Percentiles rank a stretch among this genome's conserved stretches.
These are phyloP conservation scores for Elaeagnus macrophylla DNA, from an alignment of 306 rosid species.

Conservation along the genomic window DNA sequence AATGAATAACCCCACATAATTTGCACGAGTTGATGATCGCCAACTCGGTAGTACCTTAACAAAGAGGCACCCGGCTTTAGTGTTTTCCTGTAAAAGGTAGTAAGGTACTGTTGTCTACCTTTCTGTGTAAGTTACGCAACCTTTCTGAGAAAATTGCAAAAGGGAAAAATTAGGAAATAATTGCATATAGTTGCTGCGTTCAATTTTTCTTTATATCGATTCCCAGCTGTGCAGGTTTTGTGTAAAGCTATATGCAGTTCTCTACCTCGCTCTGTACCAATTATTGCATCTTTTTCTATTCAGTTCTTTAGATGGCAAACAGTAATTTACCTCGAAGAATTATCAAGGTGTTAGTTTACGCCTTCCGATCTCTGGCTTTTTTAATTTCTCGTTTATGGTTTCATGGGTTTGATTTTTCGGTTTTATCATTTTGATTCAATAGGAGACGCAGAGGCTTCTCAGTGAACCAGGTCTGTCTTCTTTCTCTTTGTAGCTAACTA, in stretches of 20 bases:
- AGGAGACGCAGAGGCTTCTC: slow-evolving; percentile 38
- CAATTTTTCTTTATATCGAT: too few species aligned
- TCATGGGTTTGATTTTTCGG: slow-evolving; percentile 3
- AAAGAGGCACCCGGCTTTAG: too few species aligned
- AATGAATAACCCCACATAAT: too few species aligned
- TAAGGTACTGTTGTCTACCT: too few species aligned
- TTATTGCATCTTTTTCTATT: background rate
- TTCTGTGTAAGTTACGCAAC: too few species aligned
- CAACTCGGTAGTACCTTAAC: too few species aligned
- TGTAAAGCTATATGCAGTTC: background rate
- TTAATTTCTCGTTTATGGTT: background rate
- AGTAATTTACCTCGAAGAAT: slow-evolving; percentile 30
- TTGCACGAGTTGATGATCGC: too few species aligned
- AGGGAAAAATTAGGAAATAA: too few species aligned
- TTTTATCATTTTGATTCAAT: slow-evolving; percentile 1
- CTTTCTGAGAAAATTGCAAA: too few species aligned
- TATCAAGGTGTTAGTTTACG: slow-evolving; percentile 20
- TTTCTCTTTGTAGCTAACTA: background rate
- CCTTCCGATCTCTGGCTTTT: slow-evolving; percentile 6
- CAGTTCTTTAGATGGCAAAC: slow-evolving; percentile 17
- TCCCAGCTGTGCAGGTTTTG: too few species aligned
- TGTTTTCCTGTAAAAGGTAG: too few species aligned
- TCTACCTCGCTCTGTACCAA: background rate
- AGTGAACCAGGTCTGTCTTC: slow-evolving; percentile 27
- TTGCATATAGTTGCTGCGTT: too few species aligned